Conservation (phyloP, 2,329 filamentous ascomycete genomes). For the Fusarium pininemorale region DNA sequence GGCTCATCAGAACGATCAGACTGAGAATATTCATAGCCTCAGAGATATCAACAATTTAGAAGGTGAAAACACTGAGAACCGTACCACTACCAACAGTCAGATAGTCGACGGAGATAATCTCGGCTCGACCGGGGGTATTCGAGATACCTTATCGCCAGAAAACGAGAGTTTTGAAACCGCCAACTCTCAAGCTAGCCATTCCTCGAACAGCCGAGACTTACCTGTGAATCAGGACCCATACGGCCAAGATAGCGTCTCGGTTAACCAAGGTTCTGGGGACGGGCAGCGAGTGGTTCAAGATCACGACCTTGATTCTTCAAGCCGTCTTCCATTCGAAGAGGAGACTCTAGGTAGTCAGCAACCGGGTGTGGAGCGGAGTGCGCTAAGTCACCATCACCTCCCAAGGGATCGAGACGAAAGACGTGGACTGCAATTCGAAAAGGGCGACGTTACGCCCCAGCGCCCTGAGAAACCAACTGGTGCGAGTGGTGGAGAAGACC, state of each 20-base stretch:
- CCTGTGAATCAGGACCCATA: background rate
- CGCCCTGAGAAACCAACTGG: background rate
- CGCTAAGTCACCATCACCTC: background rate
- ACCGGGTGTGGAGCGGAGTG: background rate
- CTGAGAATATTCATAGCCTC: background rate
- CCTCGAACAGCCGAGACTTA: background rate
- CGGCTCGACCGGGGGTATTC: background rate
- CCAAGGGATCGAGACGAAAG: background rate
- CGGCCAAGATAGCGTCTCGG: background rate
- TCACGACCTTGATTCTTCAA: background rate
- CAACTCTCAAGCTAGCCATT: background rate
- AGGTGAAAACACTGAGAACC: background rate
- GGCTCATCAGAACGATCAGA: background rate
- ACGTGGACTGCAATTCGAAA: background rate
- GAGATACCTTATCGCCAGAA: background rate
- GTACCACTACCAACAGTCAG: background rate
- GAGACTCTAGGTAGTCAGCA: background rate
- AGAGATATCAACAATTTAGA: background rate
- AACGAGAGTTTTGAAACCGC: conserved; percentile 2
- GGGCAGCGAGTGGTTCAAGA: background rate
- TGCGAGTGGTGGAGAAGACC: background rate
- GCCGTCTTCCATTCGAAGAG: background rate
- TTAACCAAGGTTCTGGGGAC: background rate
- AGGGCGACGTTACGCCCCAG: background rate
- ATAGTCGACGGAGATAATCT: background rate